Evolutionary conservation across 176 grass and related monocot species (phyloP).

Genomic region (Carex kokanica): DNA sequence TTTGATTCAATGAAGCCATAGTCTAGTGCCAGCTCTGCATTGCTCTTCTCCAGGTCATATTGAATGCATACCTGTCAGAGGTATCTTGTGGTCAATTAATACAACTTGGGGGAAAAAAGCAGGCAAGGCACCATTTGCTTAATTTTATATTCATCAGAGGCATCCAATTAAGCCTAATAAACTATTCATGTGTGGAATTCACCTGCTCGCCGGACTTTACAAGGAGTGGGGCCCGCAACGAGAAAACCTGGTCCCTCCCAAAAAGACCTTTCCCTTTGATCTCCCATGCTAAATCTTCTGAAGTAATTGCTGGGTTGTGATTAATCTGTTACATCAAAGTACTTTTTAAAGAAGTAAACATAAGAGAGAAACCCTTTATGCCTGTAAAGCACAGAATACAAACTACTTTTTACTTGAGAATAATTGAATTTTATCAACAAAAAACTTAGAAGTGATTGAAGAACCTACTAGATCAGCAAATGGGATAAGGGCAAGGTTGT

Average conservation of each 20-base stretch:
- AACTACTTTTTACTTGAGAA: not conserved
- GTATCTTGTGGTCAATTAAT: not conserved
- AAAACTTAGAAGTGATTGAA: not conserved
- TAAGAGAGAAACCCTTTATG: not conserved
- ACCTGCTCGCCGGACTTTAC: slow-evolving; percentile 87
- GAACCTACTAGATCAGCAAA: slow-evolving; percentile 81
- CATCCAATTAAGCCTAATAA: slow-evolving; percentile 7
- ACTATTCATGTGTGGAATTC: slow-evolving; percentile 5
- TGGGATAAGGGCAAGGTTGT: slow-evolving; percentile 91
- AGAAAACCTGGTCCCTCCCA: slow-evolving; percentile 63
- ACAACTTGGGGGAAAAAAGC: not conserved
- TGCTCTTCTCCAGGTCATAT: slow-evolving; percentile 81
- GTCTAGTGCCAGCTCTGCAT: slow-evolving; percentile 80
- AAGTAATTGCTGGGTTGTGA: slow-evolving; percentile 53
- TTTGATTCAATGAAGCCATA: slow-evolving; percentile 80
- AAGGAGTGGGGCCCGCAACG: slow-evolving; percentile 49
- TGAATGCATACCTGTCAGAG: slow-evolving; percentile 73
- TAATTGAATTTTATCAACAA: not conserved
- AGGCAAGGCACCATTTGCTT: not conserved
- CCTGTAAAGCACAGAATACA: not conserved
- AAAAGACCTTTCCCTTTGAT: slow-evolving; percentile 90
- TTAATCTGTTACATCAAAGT: slow-evolving; percentile 63
- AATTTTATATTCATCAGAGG: not conserved
- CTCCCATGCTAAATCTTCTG: slow-evolving; percentile 73
- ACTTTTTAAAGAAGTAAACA: slow-evolving; percentile 7